phyloP scores from a whole-genome alignment of 768 basidiomycete genomes.

The Lactarius deliciosus region DNA sequence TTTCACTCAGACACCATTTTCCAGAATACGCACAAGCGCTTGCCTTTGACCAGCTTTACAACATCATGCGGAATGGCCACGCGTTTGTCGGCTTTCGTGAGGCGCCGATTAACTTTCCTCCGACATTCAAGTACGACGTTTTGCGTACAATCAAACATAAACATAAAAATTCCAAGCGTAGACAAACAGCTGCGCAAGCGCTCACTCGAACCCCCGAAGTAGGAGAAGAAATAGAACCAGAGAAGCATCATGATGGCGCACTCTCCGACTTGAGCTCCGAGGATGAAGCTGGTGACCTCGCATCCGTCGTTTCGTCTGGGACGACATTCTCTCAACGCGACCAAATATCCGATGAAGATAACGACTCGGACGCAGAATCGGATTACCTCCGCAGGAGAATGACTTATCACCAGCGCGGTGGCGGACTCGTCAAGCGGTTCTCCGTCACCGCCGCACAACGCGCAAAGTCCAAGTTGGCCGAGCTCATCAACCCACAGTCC shows the following conservation, averaged over 20 bases:
- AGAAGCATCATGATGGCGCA: slow-evolving; percentile 34
- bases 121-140: slow-evolving; percentile 94
- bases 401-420: slow-evolving; percentile 10
- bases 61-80: slow-evolving; percentile 65
- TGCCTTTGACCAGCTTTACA: slow-evolving; percentile 84
- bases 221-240: slow-evolving; percentile 37
- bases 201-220: background rate
- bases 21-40: slow-evolving; percentile 83
- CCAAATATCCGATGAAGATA: slow-evolving; percentile 26
- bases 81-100: slow-evolving; percentile 81
- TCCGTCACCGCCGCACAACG: slow-evolving; percentile 29
- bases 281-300: slow-evolving; percentile 46
- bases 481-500: slow-evolving; percentile 19
- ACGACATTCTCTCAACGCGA: slow-evolving; percentile 40
- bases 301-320: slow-evolving; percentile 54
- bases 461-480: slow-evolving; percentile 29
- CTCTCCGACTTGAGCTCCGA: slow-evolving; percentile 33
- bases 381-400: slow-evolving; percentile 21
- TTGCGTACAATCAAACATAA: slow-evolving; percentile 53
- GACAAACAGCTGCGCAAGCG: slow-evolving; percentile 31
- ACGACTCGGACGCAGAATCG: slow-evolving; percentile 29
- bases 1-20: background rate
- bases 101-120: slow-evolving; percentile 79
- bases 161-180: slow-evolving; percentile 43
- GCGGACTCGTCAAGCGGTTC: slow-evolving; percentile 28